A percentile compares a stretch with the other conserved stretches of the same genome.
Conservation (phyloP, 192 early-diverging fungal genomes). For the Coemansia sp. region DNA sequence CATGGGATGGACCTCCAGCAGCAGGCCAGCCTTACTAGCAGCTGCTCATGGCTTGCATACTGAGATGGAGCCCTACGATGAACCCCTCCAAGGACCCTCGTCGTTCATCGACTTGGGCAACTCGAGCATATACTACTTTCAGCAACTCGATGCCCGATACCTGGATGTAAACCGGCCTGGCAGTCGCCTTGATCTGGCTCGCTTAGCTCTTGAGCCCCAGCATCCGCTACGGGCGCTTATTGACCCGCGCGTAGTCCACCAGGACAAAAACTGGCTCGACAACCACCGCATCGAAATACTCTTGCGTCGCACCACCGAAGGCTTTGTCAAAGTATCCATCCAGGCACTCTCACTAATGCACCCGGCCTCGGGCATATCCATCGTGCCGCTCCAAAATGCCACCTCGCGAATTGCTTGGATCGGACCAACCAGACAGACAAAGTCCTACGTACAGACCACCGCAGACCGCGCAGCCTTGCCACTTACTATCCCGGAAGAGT, state of each 20-base stretch:
- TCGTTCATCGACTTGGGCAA: conserved; percentile 31
- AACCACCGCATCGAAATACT: conserved; percentile 34
- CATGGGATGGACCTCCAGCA: conserved; percentile 21
- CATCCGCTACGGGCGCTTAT: conserved; percentile 20
- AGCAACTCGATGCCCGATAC: neutral
- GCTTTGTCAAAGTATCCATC: conserved; percentile 17
- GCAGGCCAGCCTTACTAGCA: neutral
- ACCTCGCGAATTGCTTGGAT: conserved; percentile 40
- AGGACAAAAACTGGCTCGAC: conserved; percentile 26
- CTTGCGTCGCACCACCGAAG: conserved; percentile 31
- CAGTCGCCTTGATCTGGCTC: conserved; percentile 18
- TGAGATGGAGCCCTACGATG: neutral
- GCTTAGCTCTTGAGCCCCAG: conserved; percentile 2
- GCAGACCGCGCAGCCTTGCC: neutral
- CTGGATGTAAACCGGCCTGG: conserved; percentile 1
- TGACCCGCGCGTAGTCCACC: conserved; percentile 13
- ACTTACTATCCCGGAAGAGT: conserved; percentile 14
- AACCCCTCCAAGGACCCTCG: conserved; percentile 1
- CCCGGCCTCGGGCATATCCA: conserved; percentile 17
- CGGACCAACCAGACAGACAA: conserved; percentile 11
- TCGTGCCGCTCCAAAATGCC: conserved; percentile 22
- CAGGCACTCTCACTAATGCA: conserved; percentile 37
- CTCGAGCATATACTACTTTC: conserved; percentile 45
- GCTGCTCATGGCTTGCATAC: neutral
- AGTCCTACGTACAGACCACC: neutral